These are phyloP conservation scores for Anthracocystis setariae DNA, from an alignment of 1,284 basidiomycete species.

Conservation along the genomic window DNA sequence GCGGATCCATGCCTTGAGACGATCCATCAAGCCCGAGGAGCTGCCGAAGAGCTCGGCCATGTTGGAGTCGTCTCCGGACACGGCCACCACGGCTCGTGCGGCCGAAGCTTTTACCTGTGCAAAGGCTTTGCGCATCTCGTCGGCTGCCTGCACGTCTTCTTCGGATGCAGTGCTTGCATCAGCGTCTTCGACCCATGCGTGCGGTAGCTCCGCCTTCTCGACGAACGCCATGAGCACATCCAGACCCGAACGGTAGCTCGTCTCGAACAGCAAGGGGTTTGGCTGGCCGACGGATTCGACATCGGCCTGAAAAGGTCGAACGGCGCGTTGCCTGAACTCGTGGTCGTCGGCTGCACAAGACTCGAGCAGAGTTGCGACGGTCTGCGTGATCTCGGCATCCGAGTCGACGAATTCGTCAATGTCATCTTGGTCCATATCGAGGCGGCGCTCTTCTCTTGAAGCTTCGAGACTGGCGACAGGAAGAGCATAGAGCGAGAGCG, in stretches of 20 bases:
- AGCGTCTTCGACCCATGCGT: constrained; percentile 24
- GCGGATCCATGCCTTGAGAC: constrained; percentile 80
- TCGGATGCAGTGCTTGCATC: constrained; percentile 5
- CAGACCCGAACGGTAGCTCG: constrained; percentile 20
- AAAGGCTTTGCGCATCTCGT: constrained; percentile 76
- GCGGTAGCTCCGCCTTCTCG: constrained; percentile 42
- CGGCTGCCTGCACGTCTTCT: constrained; percentile 32
- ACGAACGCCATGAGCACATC: constrained; percentile 51
- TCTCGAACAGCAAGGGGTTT: constrained; percentile 1
- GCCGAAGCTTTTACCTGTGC: constrained; percentile 83
- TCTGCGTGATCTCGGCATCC: constrained; percentile 51
- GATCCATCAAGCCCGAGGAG: constrained; percentile 72
- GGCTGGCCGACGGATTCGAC: neutral
- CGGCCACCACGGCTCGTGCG: constrained; percentile 83
- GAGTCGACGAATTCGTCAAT: constrained; percentile 47
- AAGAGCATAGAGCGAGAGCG: constrained; percentile 22
- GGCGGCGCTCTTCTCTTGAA: neutral
- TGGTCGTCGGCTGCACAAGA: constrained; percentile 34
- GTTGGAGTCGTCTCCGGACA: constrained; percentile 83
- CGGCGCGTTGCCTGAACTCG: constrained; percentile 24
- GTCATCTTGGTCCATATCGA: constrained; percentile 35
- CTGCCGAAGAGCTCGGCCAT: constrained; percentile 74
- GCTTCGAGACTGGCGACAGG: neutral
- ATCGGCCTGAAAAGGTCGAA: constrained; percentile 2
- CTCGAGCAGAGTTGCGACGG: constrained; percentile 42